Conservation (phyloP, 805 yeast genomes). For the Lipomyces sp. region DNA sequence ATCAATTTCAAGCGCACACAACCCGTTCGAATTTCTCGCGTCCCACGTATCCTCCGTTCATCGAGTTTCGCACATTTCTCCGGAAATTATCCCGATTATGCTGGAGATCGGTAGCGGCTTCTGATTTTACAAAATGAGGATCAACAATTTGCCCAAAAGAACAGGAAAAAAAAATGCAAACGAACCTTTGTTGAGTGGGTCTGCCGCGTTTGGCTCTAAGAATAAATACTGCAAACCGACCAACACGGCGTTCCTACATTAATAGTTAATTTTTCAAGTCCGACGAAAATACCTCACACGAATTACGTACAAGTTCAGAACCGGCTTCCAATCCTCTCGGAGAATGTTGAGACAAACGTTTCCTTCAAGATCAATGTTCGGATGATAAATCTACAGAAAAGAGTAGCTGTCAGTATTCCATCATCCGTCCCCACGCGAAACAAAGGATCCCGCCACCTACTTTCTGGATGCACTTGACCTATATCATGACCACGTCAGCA, state of each 20-base stretch:
- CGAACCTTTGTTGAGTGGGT: conserved; percentile 79
- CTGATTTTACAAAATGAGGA: conserved; percentile 16
- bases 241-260: conserved; percentile 62
- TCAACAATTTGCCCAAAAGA: too few relatives aligned
- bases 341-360: conserved; percentile 89
- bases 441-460: conserved; percentile 18
- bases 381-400: conserved; percentile 74
- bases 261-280: background rate
- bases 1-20: background rate
- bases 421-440: background rate
- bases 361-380: conserved; percentile 88
- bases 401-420: background rate
- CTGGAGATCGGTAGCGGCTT: conserved; percentile 44
- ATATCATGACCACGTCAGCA: background rate
- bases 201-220: conserved; percentile 87
- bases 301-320: conserved; percentile 59
- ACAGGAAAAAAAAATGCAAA: background rate
- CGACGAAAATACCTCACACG: background rate
- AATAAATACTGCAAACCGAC: conserved; percentile 86
- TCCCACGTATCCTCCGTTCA: conserved; percentile 73
- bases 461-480: conserved; percentile 44
- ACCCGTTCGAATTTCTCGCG: conserved; percentile 69
- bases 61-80: conserved; percentile 60
- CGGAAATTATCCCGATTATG: conserved; percentile 54
- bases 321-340: conserved; percentile 97